These are phyloP conservation scores for Aureobasidium sp. DNA, from an alignment of 2,329 filamentous ascomycete species.

Conservation along the genomic window DNA sequence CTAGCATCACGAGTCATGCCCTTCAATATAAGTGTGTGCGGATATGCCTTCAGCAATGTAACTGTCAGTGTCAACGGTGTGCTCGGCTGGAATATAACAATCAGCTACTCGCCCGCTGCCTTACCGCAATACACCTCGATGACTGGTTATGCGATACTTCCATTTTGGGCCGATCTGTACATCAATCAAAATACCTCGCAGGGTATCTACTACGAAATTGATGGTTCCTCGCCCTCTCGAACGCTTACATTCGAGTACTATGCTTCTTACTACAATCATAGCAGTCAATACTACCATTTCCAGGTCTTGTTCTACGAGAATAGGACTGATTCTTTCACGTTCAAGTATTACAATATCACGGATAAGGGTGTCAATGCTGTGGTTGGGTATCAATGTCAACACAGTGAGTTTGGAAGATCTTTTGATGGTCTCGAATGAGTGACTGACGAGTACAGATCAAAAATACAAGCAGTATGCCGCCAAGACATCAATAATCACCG, in stretches of 20 bases:
- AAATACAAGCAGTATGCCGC: slow-evolving; percentile 21
- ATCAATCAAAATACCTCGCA: slow-evolving; percentile 25
- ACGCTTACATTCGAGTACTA: slow-evolving; percentile 27
- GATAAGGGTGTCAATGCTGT: slow-evolving; percentile 21
- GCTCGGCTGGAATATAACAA: not conserved
- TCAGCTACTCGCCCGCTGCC: not conserved
- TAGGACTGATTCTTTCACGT: slow-evolving; percentile 14
- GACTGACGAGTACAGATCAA: not conserved
- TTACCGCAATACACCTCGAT: not conserved
- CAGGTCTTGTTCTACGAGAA: slow-evolving; percentile 14
- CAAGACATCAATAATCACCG: slow-evolving; percentile 22
- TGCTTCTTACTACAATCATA: slow-evolving; percentile 11
- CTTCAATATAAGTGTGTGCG: not conserved
- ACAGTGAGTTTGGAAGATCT: not conserved
- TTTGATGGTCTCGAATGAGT: not conserved
- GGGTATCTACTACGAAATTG: slow-evolving; percentile 29
- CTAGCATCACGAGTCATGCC: not conserved
- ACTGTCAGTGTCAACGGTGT: slow-evolving; percentile 2
- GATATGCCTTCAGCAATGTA: not conserved
- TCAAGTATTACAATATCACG: slow-evolving; percentile 24
- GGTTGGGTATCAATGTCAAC: slow-evolving; percentile 22
- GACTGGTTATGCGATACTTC: slow-evolving; percentile 14
- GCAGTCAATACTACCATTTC: slow-evolving; percentile 28
- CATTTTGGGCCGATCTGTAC: slow-evolving; percentile 29
- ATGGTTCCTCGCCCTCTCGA: slow-evolving; percentile 19